Evolutionary conservation across 768 basidiomycete genomes (phyloP).

Genomic region (Amanita pseudoporphyria): DNA sequence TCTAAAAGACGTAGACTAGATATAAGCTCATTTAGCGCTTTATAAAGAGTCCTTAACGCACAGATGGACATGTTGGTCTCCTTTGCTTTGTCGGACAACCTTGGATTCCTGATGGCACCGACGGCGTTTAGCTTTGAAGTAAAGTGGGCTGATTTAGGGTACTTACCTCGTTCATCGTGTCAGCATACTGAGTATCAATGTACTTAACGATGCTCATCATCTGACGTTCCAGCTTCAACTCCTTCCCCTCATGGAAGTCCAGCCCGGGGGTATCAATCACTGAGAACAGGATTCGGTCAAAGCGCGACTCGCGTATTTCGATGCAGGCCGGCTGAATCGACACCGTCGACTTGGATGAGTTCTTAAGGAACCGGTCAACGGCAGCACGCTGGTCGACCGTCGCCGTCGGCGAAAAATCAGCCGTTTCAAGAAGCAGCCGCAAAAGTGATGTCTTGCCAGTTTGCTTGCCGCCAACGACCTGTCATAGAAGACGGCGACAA

Average conservation of each 20-base stretch:
- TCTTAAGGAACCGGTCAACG: conserved; percentile 56
- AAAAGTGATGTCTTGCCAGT: conserved; percentile 83
- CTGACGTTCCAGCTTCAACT: conserved; percentile 72
- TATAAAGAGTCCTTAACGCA: conserved; percentile 27
- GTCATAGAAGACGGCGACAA: conserved; percentile 3
- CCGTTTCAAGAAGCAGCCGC: conserved; percentile 73
- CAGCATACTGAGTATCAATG: conserved; percentile 71
- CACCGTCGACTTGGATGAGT: conserved; percentile 49
- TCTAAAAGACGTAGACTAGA: conserved; percentile 25
- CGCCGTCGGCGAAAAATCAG: conserved; percentile 71
- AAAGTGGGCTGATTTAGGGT: neutral
- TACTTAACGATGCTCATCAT: conserved; percentile 68
- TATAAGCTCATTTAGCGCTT: conserved; percentile 4
- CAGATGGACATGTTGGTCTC: conserved; percentile 87
- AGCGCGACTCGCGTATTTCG: conserved; percentile 78
- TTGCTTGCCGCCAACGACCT: conserved; percentile 76
- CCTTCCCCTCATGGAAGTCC: conserved; percentile 63
- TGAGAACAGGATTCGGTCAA: conserved; percentile 68
- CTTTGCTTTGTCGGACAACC: conserved; percentile 78
- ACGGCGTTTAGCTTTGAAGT: conserved; percentile 2
- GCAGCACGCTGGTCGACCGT: conserved; percentile 62
- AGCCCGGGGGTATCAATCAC: conserved; percentile 84
- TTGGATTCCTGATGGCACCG: conserved; percentile 65
- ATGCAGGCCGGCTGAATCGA: conserved; percentile 59
- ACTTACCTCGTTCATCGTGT: conserved; percentile 79